Base-by-base conservation (phyloP, 805 yeast genomes). In the Candida endomychidarum region DNA sequence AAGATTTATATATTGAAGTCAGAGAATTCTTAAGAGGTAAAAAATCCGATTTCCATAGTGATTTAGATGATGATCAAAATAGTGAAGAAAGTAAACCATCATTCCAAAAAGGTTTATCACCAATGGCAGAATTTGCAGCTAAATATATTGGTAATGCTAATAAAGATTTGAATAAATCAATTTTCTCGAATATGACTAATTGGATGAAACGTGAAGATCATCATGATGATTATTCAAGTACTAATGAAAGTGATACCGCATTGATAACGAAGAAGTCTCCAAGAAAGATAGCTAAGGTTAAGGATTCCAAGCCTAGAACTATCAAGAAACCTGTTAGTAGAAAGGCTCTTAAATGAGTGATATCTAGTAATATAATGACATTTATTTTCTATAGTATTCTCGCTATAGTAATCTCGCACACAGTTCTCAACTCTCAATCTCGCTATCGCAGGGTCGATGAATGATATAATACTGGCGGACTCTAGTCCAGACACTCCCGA, bases 1-100 rank as follows among this genome's bases (percentile, higher is more conserved):
- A 78, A 54, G 96, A 89, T 60, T 65, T 89, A 37, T 89, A 89
- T 60, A 81, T 85, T 47, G 96, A 90, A 59, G 83, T 90, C 19
- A 71, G 93, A 47, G 91, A 86, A 57, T 80, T 81, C 47, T 58
- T 86, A 52, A 63, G 81, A 46, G 72, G 74, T 23, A 72, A 71
- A 44, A 71, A 63, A 51, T 54, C 50, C 20, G 70, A 58, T 9
- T 50, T 48, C 24, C 16, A 42, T n/a, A 33, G 27, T 22, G 65
- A 64, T 40, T 48, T 55, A 12, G 70, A 45, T n/a, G 45, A 38
- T 23, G 38, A 39, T 16, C 27, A 27, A 8, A 14, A 23, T 23
- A 27, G 30, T 27, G 30, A 27, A 27, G 24, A 21, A 21, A 31
- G 25, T 39, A 5, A 51, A 37, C 14, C n/a, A n/a, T 27, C n/a